Conservation (phyloP, 2,329 filamentous ascomycete species). For the Cyclaneusma minus region DNA sequence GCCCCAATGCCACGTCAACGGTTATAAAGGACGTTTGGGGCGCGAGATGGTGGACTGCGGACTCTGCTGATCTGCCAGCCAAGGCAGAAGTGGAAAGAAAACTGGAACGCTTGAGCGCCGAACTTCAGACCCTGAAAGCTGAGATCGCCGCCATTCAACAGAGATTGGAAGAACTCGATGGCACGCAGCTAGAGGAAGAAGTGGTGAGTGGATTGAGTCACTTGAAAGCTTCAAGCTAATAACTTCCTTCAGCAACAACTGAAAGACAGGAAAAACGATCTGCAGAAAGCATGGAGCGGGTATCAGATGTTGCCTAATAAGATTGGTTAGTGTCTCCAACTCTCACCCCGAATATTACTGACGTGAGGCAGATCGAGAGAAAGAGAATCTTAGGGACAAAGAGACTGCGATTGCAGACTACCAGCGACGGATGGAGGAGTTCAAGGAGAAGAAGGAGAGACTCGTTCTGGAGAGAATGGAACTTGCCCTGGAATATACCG, state of each 20-base stretch:
- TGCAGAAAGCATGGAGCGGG: conserved; percentile 49
- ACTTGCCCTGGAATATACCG: conserved; percentile 34
- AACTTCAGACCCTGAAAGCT: conserved; percentile 15
- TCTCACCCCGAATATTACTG: background rate
- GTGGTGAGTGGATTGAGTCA: conserved; percentile 22
- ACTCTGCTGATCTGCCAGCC: conserved; percentile 53
- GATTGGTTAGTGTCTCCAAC: conserved; percentile 38
- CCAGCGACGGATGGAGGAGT: conserved; percentile 25
- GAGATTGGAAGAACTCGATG: conserved; percentile 22
- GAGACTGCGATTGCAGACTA: conserved; percentile 24
- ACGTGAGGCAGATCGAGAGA: conserved; percentile 19
- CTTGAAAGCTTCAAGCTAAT: conserved; percentile 8
- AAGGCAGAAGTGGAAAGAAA: conserved; percentile 44
- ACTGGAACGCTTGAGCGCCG: conserved; percentile 18
- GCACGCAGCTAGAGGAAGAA: conserved; percentile 18
- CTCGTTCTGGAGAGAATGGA: conserved; percentile 39
- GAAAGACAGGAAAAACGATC: conserved; percentile 44
- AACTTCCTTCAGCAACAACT: conserved; percentile 27
- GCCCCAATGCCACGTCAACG: conserved; percentile 55
- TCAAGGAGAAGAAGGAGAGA: conserved; percentile 38
- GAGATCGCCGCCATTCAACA: conserved; percentile 15
- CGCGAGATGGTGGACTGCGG: conserved; percentile 61
- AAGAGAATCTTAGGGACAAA: conserved; percentile 18
- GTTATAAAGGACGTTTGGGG: conserved; percentile 41
- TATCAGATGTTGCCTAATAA: conserved; percentile 56